Evolutionary conservation across 805 yeast species (phyloP), one percentile per base, ranked within the genome.

Genomic region (Crinitomyces ghanaensis): DNA sequence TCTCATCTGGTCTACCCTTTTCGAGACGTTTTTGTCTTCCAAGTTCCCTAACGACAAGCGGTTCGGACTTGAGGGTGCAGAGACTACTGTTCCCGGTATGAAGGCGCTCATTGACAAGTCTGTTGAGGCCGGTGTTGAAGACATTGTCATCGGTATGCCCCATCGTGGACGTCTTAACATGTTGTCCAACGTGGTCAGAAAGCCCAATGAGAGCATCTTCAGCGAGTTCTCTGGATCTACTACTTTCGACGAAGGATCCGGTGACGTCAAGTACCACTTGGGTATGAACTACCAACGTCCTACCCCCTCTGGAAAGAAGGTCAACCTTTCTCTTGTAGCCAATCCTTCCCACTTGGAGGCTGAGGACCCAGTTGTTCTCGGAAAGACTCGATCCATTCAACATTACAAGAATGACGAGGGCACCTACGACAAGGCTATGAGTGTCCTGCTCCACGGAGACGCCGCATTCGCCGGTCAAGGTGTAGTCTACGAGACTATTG

Each of bases 211-310:
- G 67, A 85, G 95, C 32, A 91, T 91, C 56, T 88, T 91, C 62
- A 77, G 93, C 34, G 98, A 91, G 68, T 91, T 91, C 59, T 71
- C 85, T 35, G 98, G 98, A 43, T 77, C 93, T 22, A 73, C 78
- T 51, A 77, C 79, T 50, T 74, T 78, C 49, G 95, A 84, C 60
- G 95, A 86, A 64, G 97, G 97, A 49, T 83, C 95, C 19, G 98
- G 98, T 63, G 99, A 91, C 65, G 98, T 91, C 53, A 91, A 91
- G 65, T 91, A 91, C 70, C 98, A 91, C 62, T 72, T 91, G 64
- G 98, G 99, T 69, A 88, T 91, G 95, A 88, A 91, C 69, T 91
- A 86, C 69, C 83, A 78, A 59, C 81, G 99, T 68, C 99, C 99
- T 59, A 91, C 99, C 36, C 93, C 96, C 29, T 81, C 95, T 18